A percentile compares a stretch with the other conserved stretches of the same genome.
phyloP scores from a whole-genome alignment of 2,329 filamentous ascomycete species.

The Colletotrichum sp. region DNA sequence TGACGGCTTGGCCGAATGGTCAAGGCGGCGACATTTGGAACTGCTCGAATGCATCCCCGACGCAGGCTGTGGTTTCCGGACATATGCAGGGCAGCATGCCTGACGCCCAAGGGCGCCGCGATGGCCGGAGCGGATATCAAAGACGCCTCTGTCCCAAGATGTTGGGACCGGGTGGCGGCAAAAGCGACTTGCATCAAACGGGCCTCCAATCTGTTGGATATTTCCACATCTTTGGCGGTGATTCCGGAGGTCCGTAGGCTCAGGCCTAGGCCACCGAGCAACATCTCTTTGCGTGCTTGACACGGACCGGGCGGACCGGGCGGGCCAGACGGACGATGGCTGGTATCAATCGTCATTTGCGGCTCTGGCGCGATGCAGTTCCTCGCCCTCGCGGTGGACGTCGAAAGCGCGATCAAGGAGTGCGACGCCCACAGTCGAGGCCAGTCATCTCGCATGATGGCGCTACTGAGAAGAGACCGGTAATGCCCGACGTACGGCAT shows the following conservation, averaged over 20 bases:
- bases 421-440: not conserved
- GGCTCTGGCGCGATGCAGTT: not conserved
- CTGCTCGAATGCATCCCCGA: not conserved
- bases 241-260: constrained; percentile 1
- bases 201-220: not conserved
- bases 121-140: not conserved
- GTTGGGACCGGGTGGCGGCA: not conserved
- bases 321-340: not conserved
- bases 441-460: not conserved
- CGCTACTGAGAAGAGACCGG: not conserved
- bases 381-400: not conserved
- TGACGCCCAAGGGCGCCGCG: not conserved
- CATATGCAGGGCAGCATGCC: not conserved
- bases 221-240: not conserved
- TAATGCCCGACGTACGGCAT: not conserved
- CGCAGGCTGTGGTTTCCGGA: not conserved
- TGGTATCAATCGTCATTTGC: not conserved
- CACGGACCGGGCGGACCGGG: constrained; percentile 1
- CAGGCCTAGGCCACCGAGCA: not conserved
- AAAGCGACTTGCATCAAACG: not conserved
- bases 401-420: not conserved
- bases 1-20: not conserved
- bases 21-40: not conserved
- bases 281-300: not conserved
- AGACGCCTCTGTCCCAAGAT: not conserved